Conservation (phyloP, 2,329 filamentous ascomycete genomes). For the Aspergillus awamori region DNA sequence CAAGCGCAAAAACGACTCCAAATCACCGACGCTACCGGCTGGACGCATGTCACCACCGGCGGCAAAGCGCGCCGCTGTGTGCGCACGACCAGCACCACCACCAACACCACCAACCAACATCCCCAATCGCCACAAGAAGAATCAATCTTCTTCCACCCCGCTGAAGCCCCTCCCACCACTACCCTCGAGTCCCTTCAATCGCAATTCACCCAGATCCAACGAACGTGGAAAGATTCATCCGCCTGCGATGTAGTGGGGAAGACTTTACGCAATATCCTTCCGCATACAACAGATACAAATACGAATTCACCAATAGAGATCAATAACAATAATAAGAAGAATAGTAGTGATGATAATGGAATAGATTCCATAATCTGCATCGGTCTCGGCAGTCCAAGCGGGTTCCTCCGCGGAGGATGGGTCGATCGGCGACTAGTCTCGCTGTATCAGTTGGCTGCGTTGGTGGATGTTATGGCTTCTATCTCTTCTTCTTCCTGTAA, state of each 20-base stretch:
- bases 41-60: conserved; percentile 47
- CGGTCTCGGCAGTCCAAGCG: conserved; percentile 46
- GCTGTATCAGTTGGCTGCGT: conserved; percentile 45
- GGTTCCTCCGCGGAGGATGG: conserved; percentile 46
- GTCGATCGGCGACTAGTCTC: conserved; percentile 46
- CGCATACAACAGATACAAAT: not conserved
- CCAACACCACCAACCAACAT: not conserved
- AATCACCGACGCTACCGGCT: conserved; percentile 45
- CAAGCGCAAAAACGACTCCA: conserved; percentile 38
- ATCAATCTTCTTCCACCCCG: conserved; percentile 23
- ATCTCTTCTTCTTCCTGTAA: not conserved
- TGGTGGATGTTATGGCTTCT: conserved; percentile 32
- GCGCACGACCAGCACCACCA: conserved; percentile 17
- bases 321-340: too few relatives aligned
- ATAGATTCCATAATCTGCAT: conserved; percentile 40
- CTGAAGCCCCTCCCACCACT: conserved; percentile 39
- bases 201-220: conserved; percentile 33
- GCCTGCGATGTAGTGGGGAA: conserved; percentile 29
- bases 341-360: too few relatives aligned
- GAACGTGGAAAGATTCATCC: conserved; percentile 34
- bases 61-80: conserved; percentile 31
- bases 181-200: conserved; percentile 35
- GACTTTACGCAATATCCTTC: conserved; percentile 2
- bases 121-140: not conserved
- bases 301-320: too few relatives aligned